Percentiles rank a stretch among this genome's conserved stretches.
Conservation (phyloP, 1,284 basidiomycete genomes). For the Trichosporon sp. region DNA sequence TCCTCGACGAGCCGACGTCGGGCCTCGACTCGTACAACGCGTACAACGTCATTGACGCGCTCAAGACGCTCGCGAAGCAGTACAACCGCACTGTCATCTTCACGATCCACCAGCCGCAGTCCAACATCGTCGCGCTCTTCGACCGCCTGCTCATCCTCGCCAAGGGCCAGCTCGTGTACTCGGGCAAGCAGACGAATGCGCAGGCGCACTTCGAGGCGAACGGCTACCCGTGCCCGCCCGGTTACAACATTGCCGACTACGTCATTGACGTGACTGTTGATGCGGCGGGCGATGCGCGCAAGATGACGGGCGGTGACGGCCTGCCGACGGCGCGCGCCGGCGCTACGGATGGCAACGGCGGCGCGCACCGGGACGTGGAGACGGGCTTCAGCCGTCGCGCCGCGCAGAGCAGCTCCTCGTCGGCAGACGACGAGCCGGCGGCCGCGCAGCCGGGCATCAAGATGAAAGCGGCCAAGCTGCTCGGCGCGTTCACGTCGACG, state of each 20-base stretch:
- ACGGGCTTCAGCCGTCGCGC: slow-evolving; percentile 10
- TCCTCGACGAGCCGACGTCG: slow-evolving; percentile 94
- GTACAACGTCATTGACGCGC: slow-evolving; percentile 83
- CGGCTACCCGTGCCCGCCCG: slow-evolving; percentile 81
- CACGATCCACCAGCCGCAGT: slow-evolving; percentile 97
- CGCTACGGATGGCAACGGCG: slow-evolving; percentile 22
- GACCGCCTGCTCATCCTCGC: slow-evolving; percentile 86
- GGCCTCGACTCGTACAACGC: slow-evolving; percentile 95
- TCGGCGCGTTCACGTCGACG: slow-evolving; percentile 59
- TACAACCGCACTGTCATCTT: slow-evolving; percentile 88
- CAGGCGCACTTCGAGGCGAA: slow-evolving; percentile 74
- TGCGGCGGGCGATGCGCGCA: slow-evolving; percentile 51
- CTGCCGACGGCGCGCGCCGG: background rate
- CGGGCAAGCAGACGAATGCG: slow-evolving; percentile 68
- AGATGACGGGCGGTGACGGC: slow-evolving; percentile 29
- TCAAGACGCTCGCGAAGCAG: slow-evolving; percentile 76
- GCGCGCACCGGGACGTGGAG: slow-evolving; percentile 14
- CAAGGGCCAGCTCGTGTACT: slow-evolving; percentile 75
- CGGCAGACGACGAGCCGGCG: background rate
- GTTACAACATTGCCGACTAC: slow-evolving; percentile 95
- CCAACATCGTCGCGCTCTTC: slow-evolving; percentile 92
- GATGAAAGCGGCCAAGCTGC: slow-evolving; percentile 68
- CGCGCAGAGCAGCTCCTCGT: background rate
- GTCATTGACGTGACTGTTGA: slow-evolving; percentile 87
- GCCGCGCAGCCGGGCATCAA: slow-evolving; percentile 51